Base-by-base conservation (phyloP, 2,329 filamentous ascomycete species). In the Esteya vermicola region DNA sequence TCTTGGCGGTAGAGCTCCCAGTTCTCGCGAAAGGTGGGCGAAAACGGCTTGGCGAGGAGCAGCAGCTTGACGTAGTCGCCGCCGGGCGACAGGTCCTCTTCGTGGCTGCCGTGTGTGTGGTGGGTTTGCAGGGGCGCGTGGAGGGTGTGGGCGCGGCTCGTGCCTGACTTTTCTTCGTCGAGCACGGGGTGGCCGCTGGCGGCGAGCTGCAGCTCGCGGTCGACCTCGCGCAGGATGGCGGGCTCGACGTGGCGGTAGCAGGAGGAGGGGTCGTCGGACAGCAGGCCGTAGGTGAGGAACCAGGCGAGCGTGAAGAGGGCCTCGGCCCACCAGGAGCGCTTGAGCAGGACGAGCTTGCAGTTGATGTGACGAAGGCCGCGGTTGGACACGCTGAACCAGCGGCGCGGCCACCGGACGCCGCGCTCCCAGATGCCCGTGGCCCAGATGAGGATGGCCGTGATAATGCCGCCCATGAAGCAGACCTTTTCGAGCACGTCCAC, bases 361-460 rank as follows among this genome's bases (percentile, higher is more conserved):
- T 98, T 98, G 72, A 96, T 93, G 41, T 75, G 81, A 45, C 91
- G 73, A 47, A 98, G 66, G 12, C 91, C 91, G 40, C 91, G 72
- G 57, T 98, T 98, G 30, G 88, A 83, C 45, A 88, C 78, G 49
- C 72, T 77, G 50, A 96, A 79, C 84, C 91, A 96, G 49, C 85
- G 76, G 41, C 89, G 70, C 37, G 91, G 91, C 88, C 91, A 96
- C 46, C 88, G 75, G 41, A 98, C 81, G 25, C 91, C 91, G 41
- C 89, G 76, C 54, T 96, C 89, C 83, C 89, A 98, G 58, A 95
- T 88, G 22, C 91, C 91, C 0, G 89, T 95, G 14, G 78, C 88
- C 85, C 88, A 95, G 49, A 96, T 80, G 27, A 98, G 67, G 33
- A 86, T 70, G 27, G 76, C 81, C 0, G 88, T 95, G 44, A 95